phyloP scores from a whole-genome alignment of 768 basidiomycete genomes.

The Tylopilus rubrobrunneus region DNA sequence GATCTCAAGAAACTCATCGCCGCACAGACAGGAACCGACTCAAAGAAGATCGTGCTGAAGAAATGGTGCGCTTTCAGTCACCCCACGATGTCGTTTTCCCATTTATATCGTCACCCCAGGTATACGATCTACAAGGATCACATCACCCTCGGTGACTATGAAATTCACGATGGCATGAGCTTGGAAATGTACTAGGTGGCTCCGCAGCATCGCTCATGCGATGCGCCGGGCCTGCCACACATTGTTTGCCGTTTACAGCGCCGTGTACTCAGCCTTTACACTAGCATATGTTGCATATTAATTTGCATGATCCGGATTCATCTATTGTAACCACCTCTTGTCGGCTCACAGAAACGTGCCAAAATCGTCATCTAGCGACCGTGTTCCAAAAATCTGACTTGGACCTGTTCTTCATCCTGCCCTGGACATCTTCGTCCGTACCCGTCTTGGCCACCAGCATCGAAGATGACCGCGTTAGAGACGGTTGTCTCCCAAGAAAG shows the following conservation, averaged over 20 bases:
- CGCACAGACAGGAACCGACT: conserved; percentile 89
- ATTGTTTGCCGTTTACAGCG: background rate
- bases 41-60: conserved; percentile 86
- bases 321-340: background rate
- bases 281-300: conserved; percentile 3
- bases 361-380: background rate
- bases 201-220: background rate
- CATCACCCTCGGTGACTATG: conserved; percentile 87
- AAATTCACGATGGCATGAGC: conserved; percentile 91
- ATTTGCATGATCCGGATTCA: background rate
- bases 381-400: conserved; percentile 15
- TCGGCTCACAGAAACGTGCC: background rate
- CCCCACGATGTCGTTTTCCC: background rate
- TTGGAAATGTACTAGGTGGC: conserved; percentile 82
- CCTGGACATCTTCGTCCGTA: background rate
- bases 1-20: conserved; percentile 97
- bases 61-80: conserved; percentile 69
- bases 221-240: conserved; percentile 1
- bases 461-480: conserved; percentile 16
- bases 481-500: conserved; percentile 23
- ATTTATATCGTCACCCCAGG: conserved; percentile 36
- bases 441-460: conserved; percentile 11
- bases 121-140: conserved; percentile 96
- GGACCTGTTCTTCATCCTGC: conserved; percentile 14
- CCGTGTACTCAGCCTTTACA: conserved; percentile 13